phyloP scores from a whole-genome alignment of 768 basidiomycete genomes.

The Lentinus brumalis region DNA sequence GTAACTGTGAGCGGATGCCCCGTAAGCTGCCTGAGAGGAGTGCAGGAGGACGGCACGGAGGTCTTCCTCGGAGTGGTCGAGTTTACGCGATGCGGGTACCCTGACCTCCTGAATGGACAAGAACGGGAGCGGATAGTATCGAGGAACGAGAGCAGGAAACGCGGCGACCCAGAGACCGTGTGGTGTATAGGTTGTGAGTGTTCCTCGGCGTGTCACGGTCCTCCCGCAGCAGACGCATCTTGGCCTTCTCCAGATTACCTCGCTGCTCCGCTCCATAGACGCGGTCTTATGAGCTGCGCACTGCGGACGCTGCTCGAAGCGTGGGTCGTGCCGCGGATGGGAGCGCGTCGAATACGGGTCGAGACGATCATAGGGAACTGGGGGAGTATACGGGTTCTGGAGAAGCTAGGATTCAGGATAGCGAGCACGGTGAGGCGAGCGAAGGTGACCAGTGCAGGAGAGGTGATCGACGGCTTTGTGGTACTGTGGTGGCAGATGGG shows the following conservation, averaged over 20 bases:
- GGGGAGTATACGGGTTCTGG: constrained; percentile 64
- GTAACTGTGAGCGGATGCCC: constrained; percentile 49
- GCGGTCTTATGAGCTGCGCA: constrained; percentile 74
- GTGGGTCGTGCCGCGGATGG: constrained; percentile 72
- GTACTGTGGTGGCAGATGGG: constrained; percentile 17
- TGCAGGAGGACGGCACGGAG: constrained; percentile 55
- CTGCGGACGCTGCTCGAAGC: constrained; percentile 51
- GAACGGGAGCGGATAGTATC: constrained; percentile 37
- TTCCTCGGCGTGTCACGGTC: constrained; percentile 10
- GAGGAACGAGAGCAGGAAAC: constrained; percentile 42
- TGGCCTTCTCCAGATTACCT: constrained; percentile 47
- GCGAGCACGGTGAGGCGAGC: constrained; percentile 41
- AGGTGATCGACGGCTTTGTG: constrained; percentile 18
- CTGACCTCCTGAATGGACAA: constrained; percentile 39
- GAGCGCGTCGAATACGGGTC: constrained; percentile 46
- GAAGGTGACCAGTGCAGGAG: constrained; percentile 18
- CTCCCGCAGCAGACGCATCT: neutral
- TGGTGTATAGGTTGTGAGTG: constrained; percentile 64
- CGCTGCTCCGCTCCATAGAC: constrained; percentile 58
- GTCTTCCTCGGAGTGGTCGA: constrained; percentile 50
- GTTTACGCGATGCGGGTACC: constrained; percentile 36
- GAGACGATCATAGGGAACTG: constrained; percentile 53
- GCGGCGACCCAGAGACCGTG: constrained; percentile 57
- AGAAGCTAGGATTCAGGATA: constrained; percentile 61
- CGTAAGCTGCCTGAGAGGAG: constrained; percentile 52